Evolutionary conservation across 441 rosid species (phyloP).

Genomic region (Flueggea neowawraea): DNA sequence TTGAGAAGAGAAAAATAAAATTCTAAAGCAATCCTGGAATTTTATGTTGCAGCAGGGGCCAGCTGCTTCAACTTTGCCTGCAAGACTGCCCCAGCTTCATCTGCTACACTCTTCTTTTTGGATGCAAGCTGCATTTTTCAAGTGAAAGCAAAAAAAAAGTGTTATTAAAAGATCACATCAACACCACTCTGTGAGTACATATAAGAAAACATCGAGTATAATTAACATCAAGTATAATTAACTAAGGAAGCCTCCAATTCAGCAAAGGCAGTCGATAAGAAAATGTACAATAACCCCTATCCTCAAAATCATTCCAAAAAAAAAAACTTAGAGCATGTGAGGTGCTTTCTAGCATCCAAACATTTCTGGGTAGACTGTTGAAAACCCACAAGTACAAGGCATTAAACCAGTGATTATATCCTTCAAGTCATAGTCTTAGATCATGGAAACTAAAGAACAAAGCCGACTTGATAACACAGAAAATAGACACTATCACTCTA

Average conservation of each 20-base stretch:
- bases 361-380: background rate
- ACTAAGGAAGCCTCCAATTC: no score
- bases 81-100: constrained; percentile 75
- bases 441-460: background rate
- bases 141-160: constrained; percentile 1
- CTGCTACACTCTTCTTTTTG: constrained; percentile 80
- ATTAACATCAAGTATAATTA: no score
- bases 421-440: background rate
- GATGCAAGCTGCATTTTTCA: constrained; percentile 63
- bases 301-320: no score
- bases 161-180: background rate
- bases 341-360: no score
- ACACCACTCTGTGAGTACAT: background rate
- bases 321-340: no score
- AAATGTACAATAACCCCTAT: no score
- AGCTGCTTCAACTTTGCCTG: constrained; percentile 73
- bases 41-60: constrained; percentile 47
- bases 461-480: background rate
- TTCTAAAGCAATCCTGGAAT: constrained; percentile 11
- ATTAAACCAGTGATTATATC: background rate
- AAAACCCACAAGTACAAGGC: background rate
- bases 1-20: constrained; percentile 7
- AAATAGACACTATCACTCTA: background rate
- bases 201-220: no score
- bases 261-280: no score